Evolutionary conservation across 2,329 filamentous ascomycete genomes (phyloP).

Genomic region (Knoxdaviesia capensis): DNA sequence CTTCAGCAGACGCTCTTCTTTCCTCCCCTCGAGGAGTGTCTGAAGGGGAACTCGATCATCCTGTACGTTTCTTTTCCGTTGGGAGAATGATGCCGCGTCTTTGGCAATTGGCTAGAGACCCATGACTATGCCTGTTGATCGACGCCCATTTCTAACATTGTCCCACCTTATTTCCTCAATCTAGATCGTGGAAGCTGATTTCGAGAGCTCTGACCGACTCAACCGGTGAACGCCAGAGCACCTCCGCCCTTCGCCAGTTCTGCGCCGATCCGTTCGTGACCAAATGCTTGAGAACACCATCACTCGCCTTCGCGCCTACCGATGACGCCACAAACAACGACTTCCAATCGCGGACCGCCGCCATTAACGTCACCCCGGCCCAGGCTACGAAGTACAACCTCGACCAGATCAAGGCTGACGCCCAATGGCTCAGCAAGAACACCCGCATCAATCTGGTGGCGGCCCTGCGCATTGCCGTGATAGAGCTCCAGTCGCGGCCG

Average conservation of each 20-base stretch:
- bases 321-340: constrained; percentile 43
- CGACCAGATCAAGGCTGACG: constrained; percentile 64
- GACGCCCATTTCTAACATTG: background rate
- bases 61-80: constrained; percentile 37
- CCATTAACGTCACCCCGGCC: constrained; percentile 61
- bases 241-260: constrained; percentile 42
- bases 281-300: constrained; percentile 46
- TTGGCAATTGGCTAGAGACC: constrained; percentile 2
- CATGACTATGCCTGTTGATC: constrained; percentile 6
- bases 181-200: constrained; percentile 41
- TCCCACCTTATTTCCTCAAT: background rate
- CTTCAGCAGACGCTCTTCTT: constrained; percentile 43
- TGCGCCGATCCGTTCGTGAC: constrained; percentile 50
- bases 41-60: constrained; percentile 60
- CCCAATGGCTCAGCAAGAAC: constrained; percentile 66
- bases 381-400: constrained; percentile 50
- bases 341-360: constrained; percentile 71
- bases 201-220: constrained; percentile 34
- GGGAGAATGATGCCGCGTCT: constrained; percentile 2
- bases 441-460: constrained; percentile 61
- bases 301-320: constrained; percentile 43
- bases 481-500: constrained; percentile 72
- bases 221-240: constrained; percentile 32
- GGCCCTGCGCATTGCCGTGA: constrained; percentile 57
- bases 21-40: constrained; percentile 66